A percentile compares a stretch with the other conserved stretches of the same genome.
phyloP scores from a whole-genome alignment of 345 rosid genomes.

The Durio zibethinus region DNA sequence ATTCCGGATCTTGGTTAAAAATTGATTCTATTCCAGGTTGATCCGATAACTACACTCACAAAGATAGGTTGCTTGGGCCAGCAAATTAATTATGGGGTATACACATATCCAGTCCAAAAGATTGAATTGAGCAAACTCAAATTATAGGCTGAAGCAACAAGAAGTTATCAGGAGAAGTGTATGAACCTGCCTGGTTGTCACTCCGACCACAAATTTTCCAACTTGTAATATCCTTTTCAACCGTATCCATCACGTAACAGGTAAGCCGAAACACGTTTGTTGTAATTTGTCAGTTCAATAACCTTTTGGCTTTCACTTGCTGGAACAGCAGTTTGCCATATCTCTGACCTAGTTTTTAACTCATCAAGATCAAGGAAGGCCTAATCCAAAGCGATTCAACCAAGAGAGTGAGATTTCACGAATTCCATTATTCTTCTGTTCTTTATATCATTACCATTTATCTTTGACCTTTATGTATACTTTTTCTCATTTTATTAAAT shows the following conservation, averaged over 20 bases:
- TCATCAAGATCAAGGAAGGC: no score
- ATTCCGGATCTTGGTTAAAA: not conserved
- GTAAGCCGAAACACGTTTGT: not conserved
- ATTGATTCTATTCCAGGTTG: conserved; percentile 53
- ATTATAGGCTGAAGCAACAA: conserved; percentile 25
- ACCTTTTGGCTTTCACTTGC: not conserved
- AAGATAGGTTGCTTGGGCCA: conserved; percentile 81
- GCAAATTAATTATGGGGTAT: conserved; percentile 82
- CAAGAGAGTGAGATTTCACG: no score
- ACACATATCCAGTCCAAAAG: conserved; percentile 56
- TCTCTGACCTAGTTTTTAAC: no score
- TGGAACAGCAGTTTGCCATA: not conserved
- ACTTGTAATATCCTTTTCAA: not conserved
- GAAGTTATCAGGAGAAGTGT: not conserved
- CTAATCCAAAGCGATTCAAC: no score
- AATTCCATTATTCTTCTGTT: no score
- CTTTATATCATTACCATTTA: no score
- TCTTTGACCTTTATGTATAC: no score
- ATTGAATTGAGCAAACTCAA: conserved; percentile 83
- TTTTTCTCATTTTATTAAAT: no score
- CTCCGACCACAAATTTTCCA: not conserved
- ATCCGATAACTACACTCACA: conserved; percentile 78
- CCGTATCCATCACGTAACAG: not conserved
- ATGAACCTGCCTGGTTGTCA: not conserved
- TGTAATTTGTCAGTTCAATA: not conserved